Percentiles rank a stretch among this genome's conserved stretches.
These are phyloP conservation scores for Carnegiea gigantea DNA, from an alignment of 179 eudicot species.

Conservation along the genomic window DNA sequence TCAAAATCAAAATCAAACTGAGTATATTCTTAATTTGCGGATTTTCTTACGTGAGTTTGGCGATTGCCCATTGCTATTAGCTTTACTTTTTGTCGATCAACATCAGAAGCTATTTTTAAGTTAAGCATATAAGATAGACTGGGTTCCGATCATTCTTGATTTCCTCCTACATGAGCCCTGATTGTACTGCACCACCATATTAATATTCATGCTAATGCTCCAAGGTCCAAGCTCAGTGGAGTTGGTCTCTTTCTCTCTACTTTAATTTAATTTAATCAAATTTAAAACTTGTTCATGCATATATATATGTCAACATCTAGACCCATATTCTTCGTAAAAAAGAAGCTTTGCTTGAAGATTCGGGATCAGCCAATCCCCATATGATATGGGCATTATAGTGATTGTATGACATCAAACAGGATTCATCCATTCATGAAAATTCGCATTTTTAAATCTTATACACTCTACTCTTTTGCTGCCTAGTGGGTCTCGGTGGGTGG, in stretches of 20 bases:
- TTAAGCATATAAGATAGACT: neutral
- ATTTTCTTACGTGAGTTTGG: neutral
- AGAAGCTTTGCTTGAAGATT: neutral
- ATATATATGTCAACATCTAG: neutral
- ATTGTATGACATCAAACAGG: conserved; percentile 7
- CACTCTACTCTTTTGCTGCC: neutral
- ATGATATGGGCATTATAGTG: neutral
- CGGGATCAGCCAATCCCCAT: neutral
- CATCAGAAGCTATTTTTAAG: neutral
- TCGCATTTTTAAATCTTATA: neutral
- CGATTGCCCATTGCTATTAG: neutral
- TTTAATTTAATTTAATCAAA: neutral
- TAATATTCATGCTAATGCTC: neutral
- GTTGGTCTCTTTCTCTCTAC: neutral
- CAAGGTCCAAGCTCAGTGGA: neutral
- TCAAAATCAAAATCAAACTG: neutral
- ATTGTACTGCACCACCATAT: neutral
- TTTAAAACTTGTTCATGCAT: neutral
- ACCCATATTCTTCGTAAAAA: neutral
- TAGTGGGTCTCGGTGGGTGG: conserved; percentile 6
- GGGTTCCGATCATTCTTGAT: neutral
- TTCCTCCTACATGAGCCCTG: neutral
- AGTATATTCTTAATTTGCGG: neutral
- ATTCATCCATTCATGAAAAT: neutral
- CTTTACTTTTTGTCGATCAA: neutral